Percentiles rank a stretch among this genome's conserved stretches.
Conservation (phyloP, 1,284 basidiomycete genomes). For the Coniophora puteana region DNA sequence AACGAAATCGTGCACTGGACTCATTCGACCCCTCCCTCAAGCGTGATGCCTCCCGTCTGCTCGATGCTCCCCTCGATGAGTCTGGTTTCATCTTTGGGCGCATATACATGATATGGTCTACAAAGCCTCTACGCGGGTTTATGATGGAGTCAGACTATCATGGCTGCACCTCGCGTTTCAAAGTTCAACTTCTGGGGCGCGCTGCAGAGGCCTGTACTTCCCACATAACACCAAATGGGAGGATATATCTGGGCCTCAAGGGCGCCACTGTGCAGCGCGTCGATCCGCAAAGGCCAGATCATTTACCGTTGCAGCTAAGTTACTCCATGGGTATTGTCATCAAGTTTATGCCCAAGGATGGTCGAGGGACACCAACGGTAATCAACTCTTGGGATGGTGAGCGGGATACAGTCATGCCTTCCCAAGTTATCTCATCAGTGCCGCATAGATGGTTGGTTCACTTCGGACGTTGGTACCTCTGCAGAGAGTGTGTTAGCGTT, state of each 20-base stretch:
- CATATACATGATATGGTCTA: slow-evolving; percentile 42
- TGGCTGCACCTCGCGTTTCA: slow-evolving; percentile 26
- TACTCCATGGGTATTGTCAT: slow-evolving; percentile 37
- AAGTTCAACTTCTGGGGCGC: slow-evolving; percentile 35
- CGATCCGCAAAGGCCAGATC: slow-evolving; percentile 25
- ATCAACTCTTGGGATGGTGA: slow-evolving; percentile 40
- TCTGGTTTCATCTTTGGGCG: slow-evolving; percentile 36
- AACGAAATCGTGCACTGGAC: slow-evolving; percentile 5
- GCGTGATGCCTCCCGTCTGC: slow-evolving; percentile 20
- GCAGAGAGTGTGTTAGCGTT: too few relatives aligned
- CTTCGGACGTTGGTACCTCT: too few relatives aligned
- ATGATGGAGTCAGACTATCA: slow-evolving; percentile 22
- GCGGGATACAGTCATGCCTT: too few relatives aligned
- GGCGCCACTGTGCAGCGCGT: slow-evolving; percentile 29
- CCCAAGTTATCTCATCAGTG: too few relatives aligned
- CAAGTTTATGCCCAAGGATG: slow-evolving; percentile 28
- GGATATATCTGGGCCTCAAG: slow-evolving; percentile 40
- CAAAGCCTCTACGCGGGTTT: slow-evolving; percentile 21
- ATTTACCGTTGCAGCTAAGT: slow-evolving; percentile 32
- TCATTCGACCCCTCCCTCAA: slow-evolving; percentile 18
- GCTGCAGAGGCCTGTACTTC: slow-evolving; percentile 27
- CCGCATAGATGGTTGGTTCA: too few relatives aligned
- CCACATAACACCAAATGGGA: slow-evolving; percentile 34
- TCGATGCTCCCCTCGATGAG: slow-evolving; percentile 13
- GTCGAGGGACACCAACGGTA: slow-evolving; percentile 19